Conservation (phyloP, 371 early-diverging fungal species). For the Mortierella sp. region DNA sequence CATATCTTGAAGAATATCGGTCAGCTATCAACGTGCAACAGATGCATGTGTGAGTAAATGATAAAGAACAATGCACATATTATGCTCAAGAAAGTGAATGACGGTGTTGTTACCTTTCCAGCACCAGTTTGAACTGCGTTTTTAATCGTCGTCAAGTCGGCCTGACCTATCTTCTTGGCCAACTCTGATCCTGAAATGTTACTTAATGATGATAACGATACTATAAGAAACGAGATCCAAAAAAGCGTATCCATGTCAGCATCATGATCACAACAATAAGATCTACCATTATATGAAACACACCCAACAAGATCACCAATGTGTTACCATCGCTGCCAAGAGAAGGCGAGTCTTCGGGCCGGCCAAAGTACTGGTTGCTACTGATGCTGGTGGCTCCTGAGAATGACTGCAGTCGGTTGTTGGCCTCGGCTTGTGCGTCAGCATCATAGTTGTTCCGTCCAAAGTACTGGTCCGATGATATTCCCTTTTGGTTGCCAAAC, state of each 20-base stretch:
- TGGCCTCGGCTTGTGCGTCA: conserved; percentile 73
- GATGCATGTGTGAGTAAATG: not conserved
- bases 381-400: conserved; percentile 83
- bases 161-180: conserved; percentile 84
- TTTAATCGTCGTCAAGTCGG: conserved; percentile 82
- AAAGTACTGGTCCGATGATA: conserved; percentile 94
- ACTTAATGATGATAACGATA: conserved; percentile 40
- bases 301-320: not conserved
- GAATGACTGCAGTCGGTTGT: conserved; percentile 79
- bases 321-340: conserved; percentile 30
- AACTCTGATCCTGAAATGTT: conserved; percentile 71
- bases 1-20: conserved; percentile 47
- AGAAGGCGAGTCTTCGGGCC: conserved; percentile 67
- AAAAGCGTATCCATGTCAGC: not conserved
- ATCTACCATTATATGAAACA: not conserved
- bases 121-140: conserved; percentile 79
- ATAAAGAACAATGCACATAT: not conserved
- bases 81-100: not conserved
- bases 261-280: not conserved
- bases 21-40: conserved; percentile 17
- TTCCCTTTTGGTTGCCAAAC: conserved; percentile 86
- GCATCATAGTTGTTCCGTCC: conserved; percentile 81
- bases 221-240: conserved; percentile 3
- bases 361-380: conserved; percentile 86
- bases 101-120: conserved; percentile 50